Conservation (phyloP, 805 yeast genomes). For the Danielia reshetovae region DNA sequence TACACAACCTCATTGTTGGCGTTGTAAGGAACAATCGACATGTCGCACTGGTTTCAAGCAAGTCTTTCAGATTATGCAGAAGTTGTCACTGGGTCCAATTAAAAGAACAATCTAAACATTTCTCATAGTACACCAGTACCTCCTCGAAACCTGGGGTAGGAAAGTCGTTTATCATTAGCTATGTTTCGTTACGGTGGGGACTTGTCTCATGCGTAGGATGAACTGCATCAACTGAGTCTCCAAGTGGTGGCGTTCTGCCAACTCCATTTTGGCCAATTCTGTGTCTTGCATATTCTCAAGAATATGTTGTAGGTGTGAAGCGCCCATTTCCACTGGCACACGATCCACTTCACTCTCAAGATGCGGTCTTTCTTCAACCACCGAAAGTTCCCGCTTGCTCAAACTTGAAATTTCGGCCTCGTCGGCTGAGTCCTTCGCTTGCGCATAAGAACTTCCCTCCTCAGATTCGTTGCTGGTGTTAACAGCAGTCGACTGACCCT, state of each 20-base stretch:
- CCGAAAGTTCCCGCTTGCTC: background rate
- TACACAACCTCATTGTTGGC: conserved; percentile 26
- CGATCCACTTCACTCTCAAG: background rate
- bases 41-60: conserved; percentile 10
- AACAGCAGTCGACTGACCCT: conserved; percentile 4
- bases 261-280: conserved; percentile 16
- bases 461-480: background rate
- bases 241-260: conserved; percentile 19
- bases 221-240: conserved; percentile 32
- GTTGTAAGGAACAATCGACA: conserved; percentile 40
- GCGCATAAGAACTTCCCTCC: background rate
- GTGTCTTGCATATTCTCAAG: background rate
- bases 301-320: background rate
- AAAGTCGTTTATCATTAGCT: background rate
- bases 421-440: background rate
- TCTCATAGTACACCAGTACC: conserved; percentile 1
- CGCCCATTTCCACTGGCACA: background rate
- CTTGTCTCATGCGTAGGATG: conserved; percentile 29
- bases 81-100: conserved; percentile 21
- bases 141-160: conserved; percentile 4
- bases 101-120: conserved; percentile 38
- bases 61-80: background rate
- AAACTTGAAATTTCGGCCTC: background rate
- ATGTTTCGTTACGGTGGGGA: background rate
- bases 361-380: background rate